These are phyloP conservation scores for Pistacia atlantica DNA, from an alignment of 345 rosid genomes.

Conservation along the genomic window DNA sequence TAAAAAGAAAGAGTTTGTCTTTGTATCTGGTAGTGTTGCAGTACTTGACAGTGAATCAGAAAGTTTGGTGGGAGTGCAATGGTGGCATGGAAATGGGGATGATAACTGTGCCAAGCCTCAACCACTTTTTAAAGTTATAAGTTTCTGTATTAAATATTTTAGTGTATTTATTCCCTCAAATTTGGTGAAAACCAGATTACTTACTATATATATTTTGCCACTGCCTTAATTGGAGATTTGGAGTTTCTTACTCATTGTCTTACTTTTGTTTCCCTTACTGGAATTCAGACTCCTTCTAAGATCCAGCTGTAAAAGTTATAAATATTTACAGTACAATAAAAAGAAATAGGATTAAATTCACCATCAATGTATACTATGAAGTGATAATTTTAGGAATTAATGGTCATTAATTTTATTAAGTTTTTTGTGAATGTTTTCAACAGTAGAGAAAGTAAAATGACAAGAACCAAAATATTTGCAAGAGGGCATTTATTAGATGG, in stretches of 20 bases:
- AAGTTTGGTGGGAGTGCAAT: constrained; percentile 10
- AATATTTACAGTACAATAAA: too few species aligned
- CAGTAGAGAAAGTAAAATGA: too few species aligned
- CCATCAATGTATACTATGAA: not conserved
- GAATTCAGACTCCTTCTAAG: not conserved
- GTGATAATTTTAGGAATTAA: not conserved
- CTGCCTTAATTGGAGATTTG: constrained; percentile 1
- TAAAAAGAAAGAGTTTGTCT: not conserved
- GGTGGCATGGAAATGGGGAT: not conserved
- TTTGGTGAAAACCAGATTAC: constrained; percentile 11
- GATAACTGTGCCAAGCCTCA: not conserved
- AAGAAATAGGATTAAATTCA: not conserved
- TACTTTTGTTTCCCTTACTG: not conserved
- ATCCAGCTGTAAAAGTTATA: not conserved
- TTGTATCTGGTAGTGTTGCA: constrained; percentile 8
- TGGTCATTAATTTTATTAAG: too few species aligned
- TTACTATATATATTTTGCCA: not conserved
- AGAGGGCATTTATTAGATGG: too few species aligned
- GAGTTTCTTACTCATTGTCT: not conserved
- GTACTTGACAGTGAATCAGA: constrained; percentile 6
- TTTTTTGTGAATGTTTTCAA: too few species aligned
- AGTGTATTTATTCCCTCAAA: not conserved
- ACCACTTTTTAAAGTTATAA: not conserved
- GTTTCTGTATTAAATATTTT: not conserved
- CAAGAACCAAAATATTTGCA: too few species aligned